phyloP scores from a whole-genome alignment of 2,329 filamentous ascomycete genomes.

The Ophiostoma australiae region DNA sequence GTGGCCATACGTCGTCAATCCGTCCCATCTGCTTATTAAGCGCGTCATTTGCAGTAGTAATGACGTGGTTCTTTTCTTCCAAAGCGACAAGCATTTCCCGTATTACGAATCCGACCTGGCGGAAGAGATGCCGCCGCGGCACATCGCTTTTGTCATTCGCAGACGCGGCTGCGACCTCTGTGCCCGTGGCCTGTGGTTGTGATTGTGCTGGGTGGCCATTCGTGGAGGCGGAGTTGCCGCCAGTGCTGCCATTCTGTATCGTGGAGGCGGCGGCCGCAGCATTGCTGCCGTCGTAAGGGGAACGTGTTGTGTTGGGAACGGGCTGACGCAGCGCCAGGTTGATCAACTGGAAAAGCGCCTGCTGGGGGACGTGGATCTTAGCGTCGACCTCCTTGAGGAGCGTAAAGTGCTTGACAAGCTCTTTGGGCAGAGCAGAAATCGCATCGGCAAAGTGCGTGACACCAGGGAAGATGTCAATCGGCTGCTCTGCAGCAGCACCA shows the following conservation, averaged over 20 bases:
- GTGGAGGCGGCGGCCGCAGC: neutral
- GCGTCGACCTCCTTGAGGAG: slow-evolving; percentile 96
- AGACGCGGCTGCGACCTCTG: slow-evolving; percentile 29
- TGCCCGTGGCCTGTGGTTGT: neutral
- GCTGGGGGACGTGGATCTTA: slow-evolving; percentile 86
- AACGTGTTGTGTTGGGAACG: slow-evolving; percentile 42
- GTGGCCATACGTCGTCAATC: slow-evolving; percentile 80
- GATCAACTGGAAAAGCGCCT: slow-evolving; percentile 72
- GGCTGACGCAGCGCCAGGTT: slow-evolving; percentile 55
- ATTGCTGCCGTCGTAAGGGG: slow-evolving; percentile 42
- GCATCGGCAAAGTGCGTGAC: slow-evolving; percentile 80
- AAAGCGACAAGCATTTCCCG: slow-evolving; percentile 82
- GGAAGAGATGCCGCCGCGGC: slow-evolving; percentile 67
- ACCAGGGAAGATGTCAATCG: slow-evolving; percentile 62
- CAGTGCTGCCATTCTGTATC: neutral
- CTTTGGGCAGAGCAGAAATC: slow-evolving; percentile 85
- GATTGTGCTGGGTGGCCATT: neutral
- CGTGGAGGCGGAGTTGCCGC: neutral
- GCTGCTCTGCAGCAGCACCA: slow-evolving; percentile 47
- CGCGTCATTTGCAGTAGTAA: slow-evolving; percentile 85
- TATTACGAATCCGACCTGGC: slow-evolving; percentile 70
- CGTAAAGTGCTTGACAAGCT: slow-evolving; percentile 93
- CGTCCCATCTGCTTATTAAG: slow-evolving; percentile 78
- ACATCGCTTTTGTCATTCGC: slow-evolving; percentile 54
- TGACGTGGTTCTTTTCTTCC: slow-evolving; percentile 96